Evolutionary conservation across 352 stramenopile species (phyloP), one percentile per base, ranked within the genome.

Genomic region (Globisporangium solare): DNA sequence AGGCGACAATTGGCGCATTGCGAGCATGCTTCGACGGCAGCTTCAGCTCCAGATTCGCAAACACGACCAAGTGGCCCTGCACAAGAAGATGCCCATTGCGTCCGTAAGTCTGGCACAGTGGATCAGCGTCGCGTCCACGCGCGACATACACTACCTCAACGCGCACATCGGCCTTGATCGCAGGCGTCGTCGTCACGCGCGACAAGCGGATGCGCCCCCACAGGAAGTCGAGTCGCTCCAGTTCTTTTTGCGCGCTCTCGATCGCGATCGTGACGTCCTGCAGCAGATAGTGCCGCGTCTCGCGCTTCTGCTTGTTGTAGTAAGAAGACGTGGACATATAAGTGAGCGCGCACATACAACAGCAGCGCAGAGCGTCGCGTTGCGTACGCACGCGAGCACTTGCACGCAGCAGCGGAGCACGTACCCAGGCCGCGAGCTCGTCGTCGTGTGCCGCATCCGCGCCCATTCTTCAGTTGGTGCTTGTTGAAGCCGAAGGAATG

Each of bases 221-320:
- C 32, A 92, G 73, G 57, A 92, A 86, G 58, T 92, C 79, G n/a
- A 92, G 74, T 18, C 76, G 83, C 61, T 92, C 83, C 10, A 92
- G 63, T 54, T 92, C 83, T 15, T 83, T 70, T 43, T 78, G 60
- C 31, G 79, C 77, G 18, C 67, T 73, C 42, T 77, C 63, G 18
- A 87, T 63, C 14, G 74, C 63, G 27, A 73, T 71, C 55, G 74
- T 63, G 8, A 85, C 78, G 49, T 86, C 72, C 57, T 82, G 78
- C 43, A 79, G 63, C 50, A 91, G 56, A 54, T 83, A 91, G 18
- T 69, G 66, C 11, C 73, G 76, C 51, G 74, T 77, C 60, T 88
- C 80, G 12, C 68, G 63, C 55, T 77, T 88, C 80, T 91, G 49
- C 54, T 63, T 13, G 13, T 14, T 17, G 62, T 17, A 58, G 45